phyloP scores from a whole-genome alignment of 768 basidiomycete genomes.

The Leucosporidium creatinivorum region DNA sequence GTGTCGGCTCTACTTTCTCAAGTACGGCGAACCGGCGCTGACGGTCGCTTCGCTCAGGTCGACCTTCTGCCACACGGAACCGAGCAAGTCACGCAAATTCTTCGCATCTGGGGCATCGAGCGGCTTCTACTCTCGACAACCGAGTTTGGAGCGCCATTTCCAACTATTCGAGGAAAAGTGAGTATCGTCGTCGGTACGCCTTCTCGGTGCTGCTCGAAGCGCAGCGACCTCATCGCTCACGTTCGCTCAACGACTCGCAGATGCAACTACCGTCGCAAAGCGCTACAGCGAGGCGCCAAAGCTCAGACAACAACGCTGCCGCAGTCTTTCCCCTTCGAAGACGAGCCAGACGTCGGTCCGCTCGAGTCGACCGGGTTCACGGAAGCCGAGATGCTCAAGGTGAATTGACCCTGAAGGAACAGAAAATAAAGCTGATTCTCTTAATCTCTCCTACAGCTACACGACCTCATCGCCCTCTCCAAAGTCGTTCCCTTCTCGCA shows the following conservation, averaged over 20 bases:
- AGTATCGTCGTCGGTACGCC: background rate
- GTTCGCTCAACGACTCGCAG: too few relatives aligned
- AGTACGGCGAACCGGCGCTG: background rate
- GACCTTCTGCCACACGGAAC: background rate
- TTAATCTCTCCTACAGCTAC: background rate
- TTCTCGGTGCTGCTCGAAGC: too few relatives aligned
- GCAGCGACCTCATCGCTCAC: too few relatives aligned
- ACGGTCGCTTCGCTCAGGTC: background rate
- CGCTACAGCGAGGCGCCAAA: background rate
- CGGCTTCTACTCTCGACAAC: background rate
- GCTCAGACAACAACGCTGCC: background rate
- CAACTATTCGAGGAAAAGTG: background rate
- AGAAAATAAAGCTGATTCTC: background rate
- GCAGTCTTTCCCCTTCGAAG: background rate
- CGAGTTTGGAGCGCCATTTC: background rate
- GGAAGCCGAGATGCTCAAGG: background rate
- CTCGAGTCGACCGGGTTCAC: background rate
- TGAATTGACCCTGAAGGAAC: background rate
- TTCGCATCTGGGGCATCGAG: slow-evolving; percentile 1
- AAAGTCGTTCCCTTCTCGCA: background rate
- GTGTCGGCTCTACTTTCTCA: background rate
- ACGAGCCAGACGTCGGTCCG: background rate
- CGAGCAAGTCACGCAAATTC: background rate
- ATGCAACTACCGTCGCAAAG: too few relatives aligned
- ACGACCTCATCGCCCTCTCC: background rate